Evolutionary conservation across 768 basidiomycete genomes (phyloP).

Genomic region (Ramaria rubella): DNA sequence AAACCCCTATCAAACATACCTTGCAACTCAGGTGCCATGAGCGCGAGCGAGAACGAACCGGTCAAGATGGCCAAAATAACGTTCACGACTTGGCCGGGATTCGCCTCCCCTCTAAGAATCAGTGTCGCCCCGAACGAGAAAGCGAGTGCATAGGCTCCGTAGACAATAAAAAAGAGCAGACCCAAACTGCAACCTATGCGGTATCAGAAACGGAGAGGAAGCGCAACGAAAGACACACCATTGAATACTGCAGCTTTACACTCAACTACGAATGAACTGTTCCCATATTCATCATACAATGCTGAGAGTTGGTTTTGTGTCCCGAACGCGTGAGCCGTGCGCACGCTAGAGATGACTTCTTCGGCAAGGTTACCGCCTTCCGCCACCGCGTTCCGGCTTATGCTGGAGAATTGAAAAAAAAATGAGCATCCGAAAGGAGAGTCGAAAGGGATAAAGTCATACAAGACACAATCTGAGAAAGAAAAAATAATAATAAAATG

Average conservation of each 20-base stretch:
- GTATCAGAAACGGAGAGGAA: neutral
- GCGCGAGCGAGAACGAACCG: slow-evolving; percentile 82
- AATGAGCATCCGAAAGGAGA: too few species aligned
- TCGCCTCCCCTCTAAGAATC: slow-evolving; percentile 56
- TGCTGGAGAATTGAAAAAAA: slow-evolving; percentile 28
- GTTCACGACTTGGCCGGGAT: slow-evolving; percentile 70
- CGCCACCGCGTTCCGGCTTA: slow-evolving; percentile 69
- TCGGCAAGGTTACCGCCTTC: slow-evolving; percentile 81
- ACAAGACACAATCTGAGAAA: neutral
- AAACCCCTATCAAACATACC: slow-evolving; percentile 33
- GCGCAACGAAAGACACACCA: slow-evolving; percentile 27
- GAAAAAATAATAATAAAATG: too few species aligned
- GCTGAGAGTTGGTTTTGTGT: slow-evolving; percentile 56
- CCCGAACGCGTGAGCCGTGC: slow-evolving; percentile 89
- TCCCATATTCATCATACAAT: slow-evolving; percentile 61
- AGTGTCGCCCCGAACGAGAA: slow-evolving; percentile 89
- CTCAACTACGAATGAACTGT: slow-evolving; percentile 45
- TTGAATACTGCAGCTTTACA: slow-evolving; percentile 54
- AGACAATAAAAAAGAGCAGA: slow-evolving; percentile 83
- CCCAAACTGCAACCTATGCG: slow-evolving; percentile 43
- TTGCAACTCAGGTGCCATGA: slow-evolving; percentile 85
- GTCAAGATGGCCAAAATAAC: slow-evolving; percentile 81
- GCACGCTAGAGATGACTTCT: slow-evolving; percentile 85
- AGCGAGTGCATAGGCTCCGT: slow-evolving; percentile 68
- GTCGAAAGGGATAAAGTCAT: neutral